Evolutionary conservation across 2,329 filamentous ascomycete genomes (phyloP).

Genomic region (Penicillium verrucosum): DNA sequence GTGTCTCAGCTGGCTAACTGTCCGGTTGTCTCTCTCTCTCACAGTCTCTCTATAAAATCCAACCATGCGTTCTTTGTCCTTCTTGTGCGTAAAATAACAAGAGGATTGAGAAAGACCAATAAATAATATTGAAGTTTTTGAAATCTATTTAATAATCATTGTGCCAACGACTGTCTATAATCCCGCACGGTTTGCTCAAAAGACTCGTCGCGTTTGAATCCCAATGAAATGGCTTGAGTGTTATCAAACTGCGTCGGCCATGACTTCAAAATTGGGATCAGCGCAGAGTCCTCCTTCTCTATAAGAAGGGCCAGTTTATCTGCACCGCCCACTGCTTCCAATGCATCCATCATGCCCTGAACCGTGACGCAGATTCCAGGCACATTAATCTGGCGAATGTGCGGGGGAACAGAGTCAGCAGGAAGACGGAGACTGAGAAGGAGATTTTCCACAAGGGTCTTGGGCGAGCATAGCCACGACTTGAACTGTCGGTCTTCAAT

Average conservation of each 20-base stretch:
- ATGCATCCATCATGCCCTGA: conserved; percentile 55
- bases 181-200: conserved; percentile 57
- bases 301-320: conserved; percentile 51
- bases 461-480: conserved; percentile 56
- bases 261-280: conserved; percentile 53
- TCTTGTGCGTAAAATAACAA: neutral
- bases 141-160: conserved; percentile 1
- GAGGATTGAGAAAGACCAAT: neutral
- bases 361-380: conserved; percentile 55
- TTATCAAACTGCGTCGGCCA: conserved; percentile 59
- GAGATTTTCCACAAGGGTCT: conserved; percentile 53
- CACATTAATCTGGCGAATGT: conserved; percentile 55
- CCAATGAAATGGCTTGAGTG: conserved; percentile 49
- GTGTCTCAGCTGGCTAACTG: neutral
- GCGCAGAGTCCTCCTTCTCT: conserved; percentile 51
- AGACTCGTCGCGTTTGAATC: conserved; percentile 51
- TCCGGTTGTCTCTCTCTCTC: neutral
- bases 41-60: too few relatives aligned
- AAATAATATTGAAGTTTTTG: neutral
- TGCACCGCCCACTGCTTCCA: conserved; percentile 55
- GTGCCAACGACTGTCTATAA: conserved; percentile 45
- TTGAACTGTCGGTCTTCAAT: conserved; percentile 51
- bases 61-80: neutral
- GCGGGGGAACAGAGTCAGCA: conserved; percentile 38
- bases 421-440: conserved; percentile 48